These are phyloP conservation scores for Euphorbia tirucalli DNA, from an alignment of 345 rosid species.

Conservation along the genomic window DNA sequence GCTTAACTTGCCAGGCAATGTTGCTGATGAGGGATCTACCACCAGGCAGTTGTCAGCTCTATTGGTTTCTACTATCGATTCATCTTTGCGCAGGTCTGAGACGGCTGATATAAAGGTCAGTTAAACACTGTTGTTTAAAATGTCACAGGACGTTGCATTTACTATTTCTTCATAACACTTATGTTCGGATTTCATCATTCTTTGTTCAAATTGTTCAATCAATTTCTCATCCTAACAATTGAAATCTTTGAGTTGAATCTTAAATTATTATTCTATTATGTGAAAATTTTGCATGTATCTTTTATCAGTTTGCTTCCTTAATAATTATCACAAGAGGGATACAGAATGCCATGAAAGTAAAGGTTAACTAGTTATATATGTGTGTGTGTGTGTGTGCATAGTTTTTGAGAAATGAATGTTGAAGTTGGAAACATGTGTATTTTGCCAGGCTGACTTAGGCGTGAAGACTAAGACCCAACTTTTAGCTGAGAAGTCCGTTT, in stretches of 20 bases:
- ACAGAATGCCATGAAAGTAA: not conserved
- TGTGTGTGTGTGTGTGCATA: not conserved
- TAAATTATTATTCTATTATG: not conserved
- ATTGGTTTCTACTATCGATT: slow-evolving; percentile 65
- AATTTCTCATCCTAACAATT: not conserved
- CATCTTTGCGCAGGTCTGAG: slow-evolving; percentile 75
- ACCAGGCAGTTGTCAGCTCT: slow-evolving; percentile 57
- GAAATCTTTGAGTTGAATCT: not conserved
- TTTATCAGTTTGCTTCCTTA: not conserved
- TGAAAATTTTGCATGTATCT: not conserved
- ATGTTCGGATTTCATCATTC: not conserved
- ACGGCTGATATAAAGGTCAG: slow-evolving; percentile 79
- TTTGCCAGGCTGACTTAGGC: slow-evolving; percentile 86
- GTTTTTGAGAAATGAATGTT: not conserved
- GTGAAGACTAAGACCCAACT: slow-evolving; percentile 99
- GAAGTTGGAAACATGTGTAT: not conserved
- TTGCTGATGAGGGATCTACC: slow-evolving; percentile 66
- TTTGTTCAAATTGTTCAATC: not conserved
- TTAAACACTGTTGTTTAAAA: slow-evolving; percentile 13
- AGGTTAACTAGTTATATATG: not conserved
- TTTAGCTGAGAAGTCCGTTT: slow-evolving; percentile 96
- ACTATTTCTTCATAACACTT: not conserved
- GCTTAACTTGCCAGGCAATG: slow-evolving; percentile 92
- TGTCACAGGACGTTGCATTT: slow-evolving; percentile 5
- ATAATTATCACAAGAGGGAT: not conserved